Conservation (phyloP, 1,284 basidiomycete genomes). For the Trametes polyzona region DNA sequence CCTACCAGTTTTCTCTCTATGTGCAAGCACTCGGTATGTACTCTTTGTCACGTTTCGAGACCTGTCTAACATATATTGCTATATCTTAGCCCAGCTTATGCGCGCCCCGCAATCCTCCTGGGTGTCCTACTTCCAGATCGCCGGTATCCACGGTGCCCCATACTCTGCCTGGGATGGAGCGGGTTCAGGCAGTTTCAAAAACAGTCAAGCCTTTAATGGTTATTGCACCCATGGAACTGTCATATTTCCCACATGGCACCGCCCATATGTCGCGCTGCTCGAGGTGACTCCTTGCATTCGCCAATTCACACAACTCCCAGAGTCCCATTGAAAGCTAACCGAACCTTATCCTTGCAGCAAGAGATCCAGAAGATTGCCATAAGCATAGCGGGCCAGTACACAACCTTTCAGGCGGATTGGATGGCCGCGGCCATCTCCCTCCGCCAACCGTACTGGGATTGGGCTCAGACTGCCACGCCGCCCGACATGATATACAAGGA, state of each 20-base stretch:
- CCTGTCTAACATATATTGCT: not conserved
- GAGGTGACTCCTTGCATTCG: conserved; percentile 17
- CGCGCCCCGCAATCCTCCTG: not conserved
- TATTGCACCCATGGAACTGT: conserved; percentile 27
- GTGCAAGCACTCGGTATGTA: conserved; percentile 47
- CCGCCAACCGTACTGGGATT: conserved; percentile 18
- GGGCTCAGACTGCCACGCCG: conserved; percentile 1
- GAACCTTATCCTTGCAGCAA: conserved; percentile 1
- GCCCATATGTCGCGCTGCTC: conserved; percentile 25
- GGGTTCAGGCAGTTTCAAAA: not conserved
- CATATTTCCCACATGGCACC: conserved; percentile 31
- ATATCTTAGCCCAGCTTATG: not conserved
- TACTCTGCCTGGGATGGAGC: conserved; percentile 4
- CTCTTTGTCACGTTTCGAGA: conserved; percentile 30
- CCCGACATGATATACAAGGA: not conserved
- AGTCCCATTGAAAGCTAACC: not conserved
- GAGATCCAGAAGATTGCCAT: conserved; percentile 2
- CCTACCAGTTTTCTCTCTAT: conserved; percentile 50
- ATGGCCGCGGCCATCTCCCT: not conserved
- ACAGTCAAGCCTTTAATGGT: not conserved
- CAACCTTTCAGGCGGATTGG: not conserved
- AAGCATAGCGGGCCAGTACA: conserved; percentile 6
- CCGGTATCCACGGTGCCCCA: conserved; percentile 8
- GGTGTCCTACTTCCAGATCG: conserved; percentile 3
- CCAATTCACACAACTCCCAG: not conserved